phyloP scores from a whole-genome alignment of 2,329 filamentous ascomycete species.

The Lecanicillium sp. region DNA sequence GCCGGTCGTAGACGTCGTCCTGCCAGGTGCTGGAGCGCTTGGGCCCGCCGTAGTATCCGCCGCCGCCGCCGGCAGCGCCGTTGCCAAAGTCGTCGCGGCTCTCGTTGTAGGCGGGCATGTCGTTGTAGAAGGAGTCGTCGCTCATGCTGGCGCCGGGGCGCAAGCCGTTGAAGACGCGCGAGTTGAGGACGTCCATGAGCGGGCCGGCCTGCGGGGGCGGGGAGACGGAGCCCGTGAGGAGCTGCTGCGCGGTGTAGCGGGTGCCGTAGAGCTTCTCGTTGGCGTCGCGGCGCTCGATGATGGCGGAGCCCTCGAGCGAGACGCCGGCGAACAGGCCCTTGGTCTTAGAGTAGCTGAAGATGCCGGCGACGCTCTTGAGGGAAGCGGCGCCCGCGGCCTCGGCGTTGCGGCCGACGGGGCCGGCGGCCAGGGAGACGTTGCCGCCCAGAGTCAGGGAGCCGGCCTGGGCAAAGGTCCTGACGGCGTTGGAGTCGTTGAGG shows the following conservation, averaged over 20 bases:
- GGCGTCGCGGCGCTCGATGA: constrained; percentile 91
- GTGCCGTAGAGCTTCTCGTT: constrained; percentile 94
- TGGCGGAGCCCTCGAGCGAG: constrained; percentile 83
- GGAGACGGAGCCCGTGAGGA: constrained; percentile 71
- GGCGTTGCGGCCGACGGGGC: constrained; percentile 88
- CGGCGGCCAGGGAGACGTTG: constrained; percentile 92
- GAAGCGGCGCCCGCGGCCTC: constrained; percentile 94
- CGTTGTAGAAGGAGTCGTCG: constrained; percentile 80
- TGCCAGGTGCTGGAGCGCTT: constrained; percentile 65
- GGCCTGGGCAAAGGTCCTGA: constrained; percentile 88
- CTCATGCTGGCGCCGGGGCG: constrained; percentile 30
- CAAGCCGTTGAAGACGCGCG: constrained; percentile 72
- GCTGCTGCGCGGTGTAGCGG: constrained; percentile 71
- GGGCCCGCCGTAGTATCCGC: constrained; percentile 36
- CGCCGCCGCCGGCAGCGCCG: background rate
- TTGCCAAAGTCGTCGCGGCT: constrained; percentile 68
- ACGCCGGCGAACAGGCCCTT: constrained; percentile 96
- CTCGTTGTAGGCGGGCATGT: constrained; percentile 83
- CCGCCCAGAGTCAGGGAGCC: constrained; percentile 90
- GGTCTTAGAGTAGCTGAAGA: constrained; percentile 97
- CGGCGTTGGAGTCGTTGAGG: constrained; percentile 82
- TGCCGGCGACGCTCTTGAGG: constrained; percentile 78
- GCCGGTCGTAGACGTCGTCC: constrained; percentile 67
- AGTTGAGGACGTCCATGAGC: constrained; percentile 78
- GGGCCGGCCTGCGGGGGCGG: constrained; percentile 78